A percentile compares a stretch with the other conserved stretches of the same genome.
Conservation (phyloP, 208 protist genomes). For the Trichomonas tenax region DNA sequence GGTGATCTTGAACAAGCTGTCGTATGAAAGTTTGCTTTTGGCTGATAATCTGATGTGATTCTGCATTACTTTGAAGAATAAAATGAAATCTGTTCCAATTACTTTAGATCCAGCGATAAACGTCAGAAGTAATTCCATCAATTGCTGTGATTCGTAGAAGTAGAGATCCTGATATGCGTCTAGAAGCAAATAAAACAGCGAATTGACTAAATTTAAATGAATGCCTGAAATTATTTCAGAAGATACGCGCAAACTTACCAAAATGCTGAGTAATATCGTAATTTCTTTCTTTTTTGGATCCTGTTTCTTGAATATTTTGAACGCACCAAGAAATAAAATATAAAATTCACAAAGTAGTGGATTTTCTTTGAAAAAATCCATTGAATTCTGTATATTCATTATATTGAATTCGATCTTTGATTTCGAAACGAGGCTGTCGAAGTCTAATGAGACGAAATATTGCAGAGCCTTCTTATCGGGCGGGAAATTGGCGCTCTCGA, state of each 20-base stretch:
- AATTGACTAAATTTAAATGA: neutral
- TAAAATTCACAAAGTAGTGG: neutral
- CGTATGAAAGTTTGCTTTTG: neutral
- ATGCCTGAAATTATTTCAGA: neutral
- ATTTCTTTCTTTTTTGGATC: neutral
- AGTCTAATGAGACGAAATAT: neutral
- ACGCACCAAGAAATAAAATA: neutral
- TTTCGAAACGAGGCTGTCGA: neutral
- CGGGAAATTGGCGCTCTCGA: neutral
- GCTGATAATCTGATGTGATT: neutral
- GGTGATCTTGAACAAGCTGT: neutral
- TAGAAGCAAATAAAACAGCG: neutral
- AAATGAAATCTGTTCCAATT: neutral
- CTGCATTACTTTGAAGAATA: neutral
- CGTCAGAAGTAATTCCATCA: neutral
- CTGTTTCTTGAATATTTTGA: neutral
- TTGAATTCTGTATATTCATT: neutral
- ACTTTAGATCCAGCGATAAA: neutral
- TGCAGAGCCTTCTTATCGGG: neutral
- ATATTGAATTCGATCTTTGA: neutral
- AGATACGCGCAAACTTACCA: neutral
- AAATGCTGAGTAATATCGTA: neutral
- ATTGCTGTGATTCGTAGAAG: neutral
- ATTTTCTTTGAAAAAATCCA: neutral
- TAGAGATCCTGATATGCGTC: neutral